A percentile compares a stretch with the other conserved stretches of the same genome.
These are phyloP conservation scores for Melampsora americana DNA, from an alignment of 1,284 basidiomycete species.

Conservation along the genomic window DNA sequence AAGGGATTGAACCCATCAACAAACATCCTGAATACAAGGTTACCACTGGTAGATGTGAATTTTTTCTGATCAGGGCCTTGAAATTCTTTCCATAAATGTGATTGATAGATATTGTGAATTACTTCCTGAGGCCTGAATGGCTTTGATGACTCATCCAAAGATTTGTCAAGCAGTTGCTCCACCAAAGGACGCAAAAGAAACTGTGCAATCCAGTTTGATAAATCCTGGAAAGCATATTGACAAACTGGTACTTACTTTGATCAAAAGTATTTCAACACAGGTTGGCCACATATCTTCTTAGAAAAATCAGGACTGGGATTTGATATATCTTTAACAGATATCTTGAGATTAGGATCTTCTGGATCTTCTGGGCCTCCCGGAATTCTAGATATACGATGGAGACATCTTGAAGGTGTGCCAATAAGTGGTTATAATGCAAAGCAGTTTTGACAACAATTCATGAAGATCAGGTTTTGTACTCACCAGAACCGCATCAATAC, in stretches of 20 bases:
- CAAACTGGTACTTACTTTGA: not conserved
- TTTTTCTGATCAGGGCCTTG: not conserved
- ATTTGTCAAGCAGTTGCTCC: too few relatives aligned
- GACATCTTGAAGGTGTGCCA: not conserved
- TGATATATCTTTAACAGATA: too few relatives aligned
- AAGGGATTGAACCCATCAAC: too few relatives aligned
- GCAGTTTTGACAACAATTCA: constrained; percentile 22
- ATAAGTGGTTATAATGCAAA: constrained; percentile 32
- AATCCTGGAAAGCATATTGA: constrained; percentile 12
- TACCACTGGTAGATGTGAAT: not conserved
- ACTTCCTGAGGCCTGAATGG: constrained; percentile 8
- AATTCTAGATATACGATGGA: not conserved
- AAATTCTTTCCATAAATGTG: constrained; percentile 27
- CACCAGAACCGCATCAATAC: too few relatives aligned
- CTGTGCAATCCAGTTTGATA: constrained; percentile 11
- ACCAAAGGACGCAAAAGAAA: too few relatives aligned
- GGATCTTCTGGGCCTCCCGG: too few relatives aligned
- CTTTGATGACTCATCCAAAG: not conserved
- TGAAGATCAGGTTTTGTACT: not conserved
- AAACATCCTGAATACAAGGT: constrained; percentile 23
- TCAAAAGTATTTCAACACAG: too few relatives aligned
- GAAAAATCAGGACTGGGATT: too few relatives aligned
- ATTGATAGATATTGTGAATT: constrained; percentile 27
- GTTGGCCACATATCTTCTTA: too few relatives aligned
- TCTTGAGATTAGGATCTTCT: too few relatives aligned